These are phyloP conservation scores for Mycena galopus DNA, from an alignment of 768 basidiomycete species.

Conservation along the genomic window DNA sequence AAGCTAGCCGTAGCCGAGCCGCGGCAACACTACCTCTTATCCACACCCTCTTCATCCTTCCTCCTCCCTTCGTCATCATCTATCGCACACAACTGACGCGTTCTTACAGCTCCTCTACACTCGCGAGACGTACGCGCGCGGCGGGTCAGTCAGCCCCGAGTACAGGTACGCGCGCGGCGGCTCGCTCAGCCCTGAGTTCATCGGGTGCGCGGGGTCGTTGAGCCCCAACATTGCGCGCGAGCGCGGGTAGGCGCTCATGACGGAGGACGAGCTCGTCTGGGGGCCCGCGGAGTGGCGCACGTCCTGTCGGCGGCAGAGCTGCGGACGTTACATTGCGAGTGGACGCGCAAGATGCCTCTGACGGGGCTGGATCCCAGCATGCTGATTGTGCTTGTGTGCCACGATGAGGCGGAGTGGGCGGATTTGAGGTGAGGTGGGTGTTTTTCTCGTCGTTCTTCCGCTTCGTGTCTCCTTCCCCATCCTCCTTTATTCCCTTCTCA, in stretches of 20 bases:
- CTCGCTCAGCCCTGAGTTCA: slow-evolving; percentile 23
- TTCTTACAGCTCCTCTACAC: no score
- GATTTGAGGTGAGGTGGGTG: slow-evolving; percentile 80
- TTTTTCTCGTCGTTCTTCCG: slow-evolving; percentile 59
- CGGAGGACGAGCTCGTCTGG: slow-evolving; percentile 46
- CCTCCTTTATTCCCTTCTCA: no score
- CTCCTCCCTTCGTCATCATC: no score
- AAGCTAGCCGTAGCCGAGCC: no score
- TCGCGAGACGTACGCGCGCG: background rate
- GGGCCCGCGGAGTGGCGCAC: slow-evolving; percentile 74
- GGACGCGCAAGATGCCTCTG: slow-evolving; percentile 93
- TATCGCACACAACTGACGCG: no score
- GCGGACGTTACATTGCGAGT: slow-evolving; percentile 94
- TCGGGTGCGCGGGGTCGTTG: slow-evolving; percentile 6
- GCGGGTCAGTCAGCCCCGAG: background rate
- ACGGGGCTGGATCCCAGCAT: slow-evolving; percentile 94
- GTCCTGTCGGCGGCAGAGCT: slow-evolving; percentile 83
- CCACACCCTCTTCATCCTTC: no score
- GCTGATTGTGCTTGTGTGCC: slow-evolving; percentile 92
- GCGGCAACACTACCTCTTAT: no score
- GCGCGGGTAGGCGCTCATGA: no score
- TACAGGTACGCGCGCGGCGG: slow-evolving; percentile 17
- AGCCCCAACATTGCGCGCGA: slow-evolving; percentile 14
- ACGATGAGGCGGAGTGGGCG: slow-evolving; percentile 87
- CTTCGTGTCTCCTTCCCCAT: no score